Conservation (phyloP, 2,329 filamentous ascomycete species). For the Sporothrix pseudoabietina region DNA sequence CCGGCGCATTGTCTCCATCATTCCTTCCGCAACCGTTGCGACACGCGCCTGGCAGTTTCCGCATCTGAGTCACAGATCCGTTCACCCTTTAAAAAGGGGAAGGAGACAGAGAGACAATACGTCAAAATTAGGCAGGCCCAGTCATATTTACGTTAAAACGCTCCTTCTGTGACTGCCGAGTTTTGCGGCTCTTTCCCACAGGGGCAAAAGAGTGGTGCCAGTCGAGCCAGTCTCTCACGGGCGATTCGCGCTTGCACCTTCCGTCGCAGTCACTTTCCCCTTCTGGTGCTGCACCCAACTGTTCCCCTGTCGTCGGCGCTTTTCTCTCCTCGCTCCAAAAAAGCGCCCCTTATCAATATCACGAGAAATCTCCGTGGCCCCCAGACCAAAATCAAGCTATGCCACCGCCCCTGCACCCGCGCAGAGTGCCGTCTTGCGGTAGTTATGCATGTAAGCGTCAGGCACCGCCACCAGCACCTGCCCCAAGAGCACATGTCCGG, state of each 20-base stretch:
- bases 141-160: background rate
- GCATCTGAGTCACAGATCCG: slow-evolving; percentile 21
- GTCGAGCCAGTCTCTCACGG: background rate
- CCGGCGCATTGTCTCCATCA: background rate
- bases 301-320: background rate
- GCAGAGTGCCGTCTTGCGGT: slow-evolving; percentile 12
- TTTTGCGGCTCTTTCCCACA: slow-evolving; percentile 13
- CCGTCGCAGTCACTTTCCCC: slow-evolving; percentile 1
- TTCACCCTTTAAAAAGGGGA: background rate
- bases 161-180: slow-evolving; percentile 7
- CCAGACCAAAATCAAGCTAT: slow-evolving; percentile 23
- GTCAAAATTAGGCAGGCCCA: background rate
- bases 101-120: background rate
- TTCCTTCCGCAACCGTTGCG: slow-evolving; percentile 24
- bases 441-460: slow-evolving; percentile 32
- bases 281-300: slow-evolving; percentile 11
- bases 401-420: slow-evolving; percentile 23
- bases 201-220: slow-evolving; percentile 20
- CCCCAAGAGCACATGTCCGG: slow-evolving; percentile 21
- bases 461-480: background rate
- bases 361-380: background rate
- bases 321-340: background rate
- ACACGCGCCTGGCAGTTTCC: background rate
- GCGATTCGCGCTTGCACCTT: slow-evolving; percentile 27
- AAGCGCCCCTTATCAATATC: background rate